Percentiles rank a stretch among this genome's conserved stretches.
phyloP scores from a whole-genome alignment of 2,329 filamentous ascomycete genomes.

The Lachnellula hyalina region DNA sequence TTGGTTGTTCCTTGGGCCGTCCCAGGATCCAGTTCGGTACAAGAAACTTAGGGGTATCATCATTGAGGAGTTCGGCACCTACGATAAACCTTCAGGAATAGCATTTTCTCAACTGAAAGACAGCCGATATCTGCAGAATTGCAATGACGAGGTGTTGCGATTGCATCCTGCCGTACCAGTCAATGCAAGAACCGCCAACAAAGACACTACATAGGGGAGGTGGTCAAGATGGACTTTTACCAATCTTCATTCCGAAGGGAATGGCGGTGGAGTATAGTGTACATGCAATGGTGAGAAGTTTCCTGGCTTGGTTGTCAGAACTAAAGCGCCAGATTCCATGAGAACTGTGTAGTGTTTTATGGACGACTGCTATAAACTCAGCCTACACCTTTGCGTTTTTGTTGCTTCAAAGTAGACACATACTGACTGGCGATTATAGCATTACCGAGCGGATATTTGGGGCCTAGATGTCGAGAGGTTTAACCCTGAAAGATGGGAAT shows the following conservation, averaged over 20 bases:
- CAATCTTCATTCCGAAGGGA: slow-evolving; percentile 31
- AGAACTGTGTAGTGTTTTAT: no score
- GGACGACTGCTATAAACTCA: no score
- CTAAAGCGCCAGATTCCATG: neutral
- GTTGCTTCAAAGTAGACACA: no score
- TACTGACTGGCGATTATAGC: slow-evolving; percentile 7
- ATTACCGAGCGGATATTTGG: slow-evolving; percentile 34
- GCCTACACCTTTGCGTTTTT: no score
- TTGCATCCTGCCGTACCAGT: slow-evolving; percentile 49
- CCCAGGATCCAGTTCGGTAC: slow-evolving; percentile 37
- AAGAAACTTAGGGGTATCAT: slow-evolving; percentile 39
- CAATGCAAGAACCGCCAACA: slow-evolving; percentile 44
- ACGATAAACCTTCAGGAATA: slow-evolving; percentile 23
- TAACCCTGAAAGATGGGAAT: slow-evolving; percentile 35
- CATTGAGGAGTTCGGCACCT: slow-evolving; percentile 34
- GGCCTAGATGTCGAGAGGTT: slow-evolving; percentile 34
- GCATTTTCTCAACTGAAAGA: slow-evolving; percentile 26
- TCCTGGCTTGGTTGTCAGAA: neutral
- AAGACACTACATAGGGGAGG: slow-evolving; percentile 37
- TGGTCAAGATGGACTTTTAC: slow-evolving; percentile 30
- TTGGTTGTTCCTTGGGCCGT: slow-evolving; percentile 42
- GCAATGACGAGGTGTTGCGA: slow-evolving; percentile 40
- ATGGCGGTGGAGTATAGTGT: slow-evolving; percentile 27
- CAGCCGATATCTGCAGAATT: slow-evolving; percentile 27
- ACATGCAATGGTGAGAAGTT: slow-evolving; percentile 22